phyloP scores from a whole-genome alignment of 2,329 filamentous ascomycete species.

The Ophiocordyceps camponoti-rufipedis region DNA sequence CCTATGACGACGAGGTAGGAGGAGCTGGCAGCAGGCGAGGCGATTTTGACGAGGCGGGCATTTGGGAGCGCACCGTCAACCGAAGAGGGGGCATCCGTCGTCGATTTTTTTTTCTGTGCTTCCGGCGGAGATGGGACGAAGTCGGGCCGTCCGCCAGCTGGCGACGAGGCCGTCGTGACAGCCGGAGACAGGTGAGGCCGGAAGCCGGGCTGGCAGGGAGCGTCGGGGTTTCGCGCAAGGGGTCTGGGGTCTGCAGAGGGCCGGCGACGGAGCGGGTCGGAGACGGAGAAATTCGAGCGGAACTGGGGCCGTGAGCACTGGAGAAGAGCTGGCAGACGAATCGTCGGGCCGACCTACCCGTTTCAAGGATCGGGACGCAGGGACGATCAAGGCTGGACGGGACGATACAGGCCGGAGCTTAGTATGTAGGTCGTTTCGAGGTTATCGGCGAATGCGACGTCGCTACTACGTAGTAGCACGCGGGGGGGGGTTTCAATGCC shows the following conservation, averaged over 20 bases:
- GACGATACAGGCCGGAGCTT: neutral
- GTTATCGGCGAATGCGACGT: neutral
- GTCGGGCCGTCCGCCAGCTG: neutral
- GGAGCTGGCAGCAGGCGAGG: slow-evolving; percentile 16
- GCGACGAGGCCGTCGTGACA: neutral
- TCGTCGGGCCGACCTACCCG: too few species aligned
- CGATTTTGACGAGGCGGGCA: slow-evolving; percentile 16
- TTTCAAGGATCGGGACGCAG: too few species aligned
- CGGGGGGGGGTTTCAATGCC: neutral
- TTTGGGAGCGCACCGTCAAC: slow-evolving; percentile 18
- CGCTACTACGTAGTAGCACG: neutral
- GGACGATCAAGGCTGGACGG: too few species aligned
- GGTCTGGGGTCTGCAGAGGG: neutral
- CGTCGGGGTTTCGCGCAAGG: neutral
- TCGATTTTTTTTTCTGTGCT: slow-evolving; percentile 1
- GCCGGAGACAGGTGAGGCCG: neutral
- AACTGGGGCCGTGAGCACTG: too few species aligned
- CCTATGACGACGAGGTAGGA: slow-evolving; percentile 12
- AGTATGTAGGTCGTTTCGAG: too few species aligned
- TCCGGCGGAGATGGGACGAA: too few species aligned
- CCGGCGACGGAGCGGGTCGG: neutral
- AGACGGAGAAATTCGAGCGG: neutral
- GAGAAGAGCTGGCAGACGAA: neutral
- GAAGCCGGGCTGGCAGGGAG: neutral
- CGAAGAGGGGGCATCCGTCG: slow-evolving; percentile 18